Conservation (phyloP, 2,329 filamentous ascomycete genomes). For the Pyrenochaeta sp. region DNA sequence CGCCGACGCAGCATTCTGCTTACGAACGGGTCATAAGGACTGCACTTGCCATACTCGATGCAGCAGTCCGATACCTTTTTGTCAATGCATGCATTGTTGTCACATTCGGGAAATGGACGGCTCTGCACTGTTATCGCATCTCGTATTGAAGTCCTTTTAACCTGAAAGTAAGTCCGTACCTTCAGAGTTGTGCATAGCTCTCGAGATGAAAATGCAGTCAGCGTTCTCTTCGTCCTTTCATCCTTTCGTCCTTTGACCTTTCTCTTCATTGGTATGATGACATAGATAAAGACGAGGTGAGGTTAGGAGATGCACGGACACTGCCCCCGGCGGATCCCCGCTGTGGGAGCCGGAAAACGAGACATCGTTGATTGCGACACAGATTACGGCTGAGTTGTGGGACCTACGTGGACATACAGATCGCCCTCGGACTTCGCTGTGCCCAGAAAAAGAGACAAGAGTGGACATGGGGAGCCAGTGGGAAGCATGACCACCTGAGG, state of each 20-base stretch:
- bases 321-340: slow-evolving; percentile 16
- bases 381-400: slow-evolving; percentile 28
- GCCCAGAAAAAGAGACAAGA: slow-evolving; percentile 5
- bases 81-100: background rate
- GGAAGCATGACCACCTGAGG: background rate
- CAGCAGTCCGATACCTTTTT: background rate
- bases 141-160: slow-evolving; percentile 9
- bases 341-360: slow-evolving; percentile 25
- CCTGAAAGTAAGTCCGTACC: slow-evolving; percentile 2
- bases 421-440: slow-evolving; percentile 25
- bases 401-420: slow-evolving; percentile 22
- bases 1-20: slow-evolving; percentile 2
- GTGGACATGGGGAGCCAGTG: slow-evolving; percentile 34
- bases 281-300: slow-evolving; percentile 28
- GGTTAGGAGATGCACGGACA: slow-evolving; percentile 28
- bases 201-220: slow-evolving; percentile 6
- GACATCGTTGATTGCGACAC: slow-evolving; percentile 27
- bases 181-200: background rate
- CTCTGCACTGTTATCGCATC: background rate
- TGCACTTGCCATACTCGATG: slow-evolving; percentile 1
- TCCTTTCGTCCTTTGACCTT: too few relatives aligned
- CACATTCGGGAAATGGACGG: slow-evolving; percentile 3
- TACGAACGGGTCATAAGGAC: background rate
- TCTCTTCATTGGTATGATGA: slow-evolving; percentile 12
- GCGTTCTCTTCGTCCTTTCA: slow-evolving; percentile 2